Percentiles rank a stretch among this genome's conserved stretches.
These are phyloP conservation scores for Aristolochia fimbriata DNA, from an alignment of 164 flowering plant genomes.

Conservation along the genomic window DNA sequence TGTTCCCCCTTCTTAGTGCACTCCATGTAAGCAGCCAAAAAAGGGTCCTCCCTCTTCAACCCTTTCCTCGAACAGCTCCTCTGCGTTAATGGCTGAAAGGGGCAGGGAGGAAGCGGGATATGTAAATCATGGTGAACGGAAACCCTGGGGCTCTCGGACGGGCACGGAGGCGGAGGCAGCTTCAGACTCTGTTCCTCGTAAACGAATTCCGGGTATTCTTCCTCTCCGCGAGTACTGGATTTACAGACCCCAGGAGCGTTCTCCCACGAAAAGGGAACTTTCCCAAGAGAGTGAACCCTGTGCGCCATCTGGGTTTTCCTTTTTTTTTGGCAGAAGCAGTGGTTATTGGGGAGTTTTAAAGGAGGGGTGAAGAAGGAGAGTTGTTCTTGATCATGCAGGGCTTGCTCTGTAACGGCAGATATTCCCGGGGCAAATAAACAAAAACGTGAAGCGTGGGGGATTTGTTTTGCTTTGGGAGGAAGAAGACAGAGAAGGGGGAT, in stretches of 20 bases:
- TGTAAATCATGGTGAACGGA: slow-evolving; percentile 5
- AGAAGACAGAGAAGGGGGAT: slow-evolving; percentile 1
- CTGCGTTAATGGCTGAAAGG: slow-evolving; percentile 9
- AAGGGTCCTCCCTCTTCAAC: slow-evolving; percentile 29
- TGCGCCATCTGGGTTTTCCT: background rate
- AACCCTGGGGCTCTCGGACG: slow-evolving; percentile 4
- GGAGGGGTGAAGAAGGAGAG: slow-evolving; percentile 3
- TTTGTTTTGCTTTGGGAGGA: slow-evolving; percentile 12
- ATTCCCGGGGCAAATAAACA: slow-evolving; percentile 10
- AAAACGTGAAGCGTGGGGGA: slow-evolving; percentile 22
- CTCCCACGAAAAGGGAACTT: slow-evolving; percentile 44
- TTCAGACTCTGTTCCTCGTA: background rate
- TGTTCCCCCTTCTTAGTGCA: slow-evolving; percentile 26
- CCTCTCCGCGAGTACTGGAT: slow-evolving; percentile 5
- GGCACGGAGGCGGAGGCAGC: slow-evolving; percentile 18
- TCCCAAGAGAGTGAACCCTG: slow-evolving; percentile 19
- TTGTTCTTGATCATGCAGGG: slow-evolving; percentile 18
- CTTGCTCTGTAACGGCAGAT: slow-evolving; percentile 18
- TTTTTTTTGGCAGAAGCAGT: too few species aligned
- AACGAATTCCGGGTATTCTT: background rate
- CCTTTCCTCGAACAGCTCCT: slow-evolving; percentile 21
- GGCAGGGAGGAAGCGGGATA: slow-evolving; percentile 31
- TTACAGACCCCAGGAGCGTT: slow-evolving; percentile 30
- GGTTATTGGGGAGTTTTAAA: too few species aligned
- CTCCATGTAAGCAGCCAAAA: slow-evolving; percentile 33